A percentile compares a stretch with the other conserved stretches of the same genome.
Evolutionary conservation across 441 rosid genomes (phyloP).

Genomic region (Populus hybrid): DNA sequence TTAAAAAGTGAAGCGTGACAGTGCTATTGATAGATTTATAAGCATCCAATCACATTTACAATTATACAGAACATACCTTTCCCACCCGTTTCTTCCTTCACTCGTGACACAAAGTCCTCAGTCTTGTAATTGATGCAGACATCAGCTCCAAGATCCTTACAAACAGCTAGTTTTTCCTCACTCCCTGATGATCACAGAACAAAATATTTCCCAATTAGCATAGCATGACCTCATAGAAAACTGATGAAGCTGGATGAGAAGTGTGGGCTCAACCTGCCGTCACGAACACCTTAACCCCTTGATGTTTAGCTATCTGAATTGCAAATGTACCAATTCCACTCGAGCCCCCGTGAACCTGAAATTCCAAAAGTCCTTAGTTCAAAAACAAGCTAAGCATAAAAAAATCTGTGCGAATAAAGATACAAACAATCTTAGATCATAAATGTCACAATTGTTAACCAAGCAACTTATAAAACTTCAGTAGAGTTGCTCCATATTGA

Average conservation of each 20-base stretch:
- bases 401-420: neutral
- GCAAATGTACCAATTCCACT: constrained; percentile 95
- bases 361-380: constrained; percentile 18
- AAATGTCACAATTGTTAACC: neutral
- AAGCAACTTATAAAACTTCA: too few relatives aligned
- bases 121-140: constrained; percentile 84
- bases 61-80: constrained; percentile 39
- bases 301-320: constrained; percentile 75
- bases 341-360: constrained; percentile 86
- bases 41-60: neutral
- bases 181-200: constrained; percentile 43
- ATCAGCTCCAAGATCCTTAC: constrained; percentile 82
- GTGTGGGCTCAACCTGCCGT: constrained; percentile 61
- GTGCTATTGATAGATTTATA: neutral
- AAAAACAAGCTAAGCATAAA: neutral
- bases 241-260: neutral
- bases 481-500: neutral
- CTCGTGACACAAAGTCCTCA: constrained; percentile 75
- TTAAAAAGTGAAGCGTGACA: neutral
- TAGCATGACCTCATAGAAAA: neutral
- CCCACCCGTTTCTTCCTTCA: constrained; percentile 68
- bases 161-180: constrained; percentile 68
- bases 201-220: neutral
- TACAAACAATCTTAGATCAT: neutral
- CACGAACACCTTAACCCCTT: constrained; percentile 67